Base-by-base conservation (phyloP, 495 filamentous ascomycete genomes). In the Neurospora sp. region DNA sequence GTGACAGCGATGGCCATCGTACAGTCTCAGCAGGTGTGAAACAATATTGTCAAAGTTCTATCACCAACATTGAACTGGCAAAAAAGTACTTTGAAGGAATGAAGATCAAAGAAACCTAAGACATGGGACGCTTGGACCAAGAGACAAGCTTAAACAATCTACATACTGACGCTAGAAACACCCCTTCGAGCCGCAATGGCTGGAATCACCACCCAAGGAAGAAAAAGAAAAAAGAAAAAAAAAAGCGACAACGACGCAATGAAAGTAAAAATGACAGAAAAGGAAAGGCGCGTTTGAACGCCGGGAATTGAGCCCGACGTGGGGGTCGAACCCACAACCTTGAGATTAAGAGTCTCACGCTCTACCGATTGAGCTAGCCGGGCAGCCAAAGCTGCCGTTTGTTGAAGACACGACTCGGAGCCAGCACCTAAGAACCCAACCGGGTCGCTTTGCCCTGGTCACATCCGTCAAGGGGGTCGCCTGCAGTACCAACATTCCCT, bases 331-430 rank as follows among this genome's bases (percentile, higher is more conserved):
- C 44, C n/a, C 44, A 47, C 44, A 61, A 18, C 53, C 53, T 61
- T 61, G 53, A 61, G 53, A 61, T 61, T 89, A 90, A 90, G 87
- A 90, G 88, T 90, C 88, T 88, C 85, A 89, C 88, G 88, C 88
- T 90, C 88, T 89, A 88, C 87, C 87, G 87, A 90, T 89, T 90
- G 88, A 90, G 87, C 87, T 89, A 90, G 86, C 87, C 76, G 69
- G 69, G 69, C 69, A 61, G 53, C 53, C 22, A 61, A 65, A 31
- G 53, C 53, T 65, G 53, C 53, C 53, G 14, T 31, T 65, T 35
- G 53, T 65, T 35, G 53, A 6, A 8, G 10, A 8, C 0, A 18
- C 3, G 22, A 7, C 6, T 35, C 12, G 31, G 53, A 65, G 0
- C 27, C 14, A 4, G 53, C 53, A 7, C 14, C 6, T 16, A 65